phyloP scores from a whole-genome alignment of 2,329 filamentous ascomycete genomes.

The Cladophialophora psammophila region DNA sequence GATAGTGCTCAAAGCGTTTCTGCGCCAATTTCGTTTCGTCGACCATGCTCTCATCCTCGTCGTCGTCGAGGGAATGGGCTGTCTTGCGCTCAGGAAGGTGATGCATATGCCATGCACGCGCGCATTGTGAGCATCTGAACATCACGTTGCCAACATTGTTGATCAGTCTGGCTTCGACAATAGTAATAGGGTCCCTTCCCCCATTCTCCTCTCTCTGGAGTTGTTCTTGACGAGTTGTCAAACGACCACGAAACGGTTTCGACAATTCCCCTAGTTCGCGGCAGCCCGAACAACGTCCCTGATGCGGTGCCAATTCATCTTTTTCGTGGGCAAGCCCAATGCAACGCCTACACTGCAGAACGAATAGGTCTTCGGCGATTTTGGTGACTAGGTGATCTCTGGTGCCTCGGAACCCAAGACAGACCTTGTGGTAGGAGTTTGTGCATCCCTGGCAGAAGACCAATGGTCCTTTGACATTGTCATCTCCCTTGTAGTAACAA shows the following conservation, averaged over 20 bases:
- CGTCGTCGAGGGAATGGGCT: conserved; percentile 41
- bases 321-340: conserved; percentile 73
- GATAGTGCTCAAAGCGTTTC: conserved; percentile 75
- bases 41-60: conserved; percentile 45
- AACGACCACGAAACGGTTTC: conserved; percentile 73
- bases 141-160: conserved; percentile 80
- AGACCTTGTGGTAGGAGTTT: conserved; percentile 80
- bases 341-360: conserved; percentile 89
- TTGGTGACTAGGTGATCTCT: conserved; percentile 94
- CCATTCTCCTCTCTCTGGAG: conserved; percentile 78
- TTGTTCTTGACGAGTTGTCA: conserved; percentile 81
- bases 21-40: conserved; percentile 61
- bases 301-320: conserved; percentile 72
- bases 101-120: conserved; percentile 80
- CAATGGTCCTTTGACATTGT: conserved; percentile 70
- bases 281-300: conserved; percentile 76
- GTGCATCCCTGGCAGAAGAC: conserved; percentile 93
- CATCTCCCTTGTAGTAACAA: conserved; percentile 66
- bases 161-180: conserved; percentile 68
- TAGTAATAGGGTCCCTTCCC: conserved; percentile 76
- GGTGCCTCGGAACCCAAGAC: conserved; percentile 74
- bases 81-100: conserved; percentile 69
- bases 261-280: conserved; percentile 72
- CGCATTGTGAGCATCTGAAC: conserved; percentile 82
- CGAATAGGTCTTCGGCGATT: conserved; percentile 75